A percentile compares a stretch with the other conserved stretches of the same genome.
Conservation (phyloP, 2,329 filamentous ascomycete species). For the Pseudohalonectria lignicola region DNA sequence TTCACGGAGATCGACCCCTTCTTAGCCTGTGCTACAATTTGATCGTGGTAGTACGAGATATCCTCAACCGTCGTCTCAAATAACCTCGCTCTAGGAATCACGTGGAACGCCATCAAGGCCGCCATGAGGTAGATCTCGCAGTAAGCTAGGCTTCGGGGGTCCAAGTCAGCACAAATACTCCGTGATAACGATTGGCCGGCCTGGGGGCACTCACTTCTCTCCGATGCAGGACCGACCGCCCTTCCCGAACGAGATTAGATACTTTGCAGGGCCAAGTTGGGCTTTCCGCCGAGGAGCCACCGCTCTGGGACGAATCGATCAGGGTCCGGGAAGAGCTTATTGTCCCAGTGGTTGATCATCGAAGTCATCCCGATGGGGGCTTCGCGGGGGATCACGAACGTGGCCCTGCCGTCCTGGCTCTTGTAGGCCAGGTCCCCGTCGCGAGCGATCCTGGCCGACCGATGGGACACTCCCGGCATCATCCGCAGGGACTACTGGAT, state of each 20-base stretch:
- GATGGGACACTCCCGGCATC: constrained; percentile 9
- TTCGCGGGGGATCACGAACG: constrained; percentile 21
- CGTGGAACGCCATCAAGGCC: constrained; percentile 15
- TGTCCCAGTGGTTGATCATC: constrained; percentile 25
- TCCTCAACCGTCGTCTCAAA: constrained; percentile 17
- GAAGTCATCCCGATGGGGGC: constrained; percentile 26
- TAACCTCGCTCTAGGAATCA: constrained; percentile 14
- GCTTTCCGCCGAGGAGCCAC: constrained; percentile 22
- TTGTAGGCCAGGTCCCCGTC: constrained; percentile 12
- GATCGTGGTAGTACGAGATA: constrained; percentile 13
- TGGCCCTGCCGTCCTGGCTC: constrained; percentile 6
- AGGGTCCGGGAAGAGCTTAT: constrained; percentile 23
- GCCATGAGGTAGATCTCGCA: constrained; percentile 17
- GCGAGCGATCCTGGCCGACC: constrained; percentile 9
- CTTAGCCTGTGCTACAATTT: constrained; percentile 5
- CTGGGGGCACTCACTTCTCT: constrained; percentile 23
- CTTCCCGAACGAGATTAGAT: constrained; percentile 28
- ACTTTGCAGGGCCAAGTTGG: constrained; percentile 21
- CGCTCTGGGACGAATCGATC: constrained; percentile 26
- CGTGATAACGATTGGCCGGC: background rate
- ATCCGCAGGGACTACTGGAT: constrained; percentile 14
- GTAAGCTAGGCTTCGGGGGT: constrained; percentile 12
- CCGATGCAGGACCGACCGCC: constrained; percentile 30
- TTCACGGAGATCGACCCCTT: constrained; percentile 3
- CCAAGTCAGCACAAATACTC: background rate